phyloP scores from a whole-genome alignment of 768 basidiomycete species.

The Omphalotus guepiniiformis region DNA sequence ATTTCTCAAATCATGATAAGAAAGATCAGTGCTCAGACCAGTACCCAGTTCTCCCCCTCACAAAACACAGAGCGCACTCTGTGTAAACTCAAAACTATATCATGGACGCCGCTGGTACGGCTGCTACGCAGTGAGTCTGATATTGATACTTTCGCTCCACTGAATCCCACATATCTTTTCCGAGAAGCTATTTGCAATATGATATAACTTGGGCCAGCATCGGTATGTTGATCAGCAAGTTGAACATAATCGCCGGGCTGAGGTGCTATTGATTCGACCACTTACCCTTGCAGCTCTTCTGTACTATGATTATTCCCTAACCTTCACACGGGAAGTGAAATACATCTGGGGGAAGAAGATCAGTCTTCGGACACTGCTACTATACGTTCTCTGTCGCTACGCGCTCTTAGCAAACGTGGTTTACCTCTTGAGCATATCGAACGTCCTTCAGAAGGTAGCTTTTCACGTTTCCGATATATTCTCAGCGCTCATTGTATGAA shows the following conservation, averaged over 20 bases:
- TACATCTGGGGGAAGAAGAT: slow-evolving; percentile 27
- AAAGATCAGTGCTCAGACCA: too few species aligned
- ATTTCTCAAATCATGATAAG: too few species aligned
- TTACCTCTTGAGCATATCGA: slow-evolving; percentile 23
- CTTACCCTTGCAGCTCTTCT: slow-evolving; percentile 18
- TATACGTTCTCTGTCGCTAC: slow-evolving; percentile 31
- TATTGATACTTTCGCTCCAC: too few species aligned
- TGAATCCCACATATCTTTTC: too few species aligned
- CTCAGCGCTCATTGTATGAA: too few species aligned
- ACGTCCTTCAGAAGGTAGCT: slow-evolving; percentile 11
- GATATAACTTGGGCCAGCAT: slow-evolving; percentile 9
- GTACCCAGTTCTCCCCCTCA: too few species aligned
- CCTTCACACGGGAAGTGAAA: slow-evolving; percentile 25
- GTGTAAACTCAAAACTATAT: too few species aligned
- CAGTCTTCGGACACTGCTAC: slow-evolving; percentile 23
- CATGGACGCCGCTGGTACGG: too few species aligned
- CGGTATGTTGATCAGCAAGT: neutral
- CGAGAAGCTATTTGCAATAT: slow-evolving; percentile 8
- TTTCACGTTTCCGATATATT: neutral
- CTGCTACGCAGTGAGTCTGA: too few species aligned
- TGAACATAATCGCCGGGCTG: too few species aligned
- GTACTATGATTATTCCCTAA: slow-evolving; percentile 30
- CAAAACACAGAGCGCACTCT: too few species aligned
- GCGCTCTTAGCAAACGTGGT: slow-evolving; percentile 29
- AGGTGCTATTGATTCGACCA: neutral